A percentile compares a stretch with the other conserved stretches of the same genome.
Evolutionary conservation across 2,329 filamentous ascomycete species (phyloP).

Genomic region (Xylaria sp.): DNA sequence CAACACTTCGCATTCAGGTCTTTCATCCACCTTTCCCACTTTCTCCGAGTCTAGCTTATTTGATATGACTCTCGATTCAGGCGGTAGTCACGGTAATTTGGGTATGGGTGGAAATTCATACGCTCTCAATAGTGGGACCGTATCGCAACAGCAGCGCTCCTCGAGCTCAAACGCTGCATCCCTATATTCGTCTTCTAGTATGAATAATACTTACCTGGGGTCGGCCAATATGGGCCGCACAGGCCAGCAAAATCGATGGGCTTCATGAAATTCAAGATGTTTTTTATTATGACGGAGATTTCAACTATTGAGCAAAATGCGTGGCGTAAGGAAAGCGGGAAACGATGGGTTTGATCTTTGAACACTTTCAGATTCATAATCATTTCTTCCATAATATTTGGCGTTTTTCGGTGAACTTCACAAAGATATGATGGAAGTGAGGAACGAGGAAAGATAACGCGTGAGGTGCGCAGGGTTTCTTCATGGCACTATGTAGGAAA

Average conservation of each 20-base stretch:
- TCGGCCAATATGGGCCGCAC: constrained; percentile 43
- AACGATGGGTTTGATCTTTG: constrained; percentile 26
- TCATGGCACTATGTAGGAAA: background rate
- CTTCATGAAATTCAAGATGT: constrained; percentile 35
- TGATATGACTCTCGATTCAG: constrained; percentile 47
- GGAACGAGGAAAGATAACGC: constrained; percentile 21
- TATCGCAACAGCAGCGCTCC: constrained; percentile 45
- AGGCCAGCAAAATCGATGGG: constrained; percentile 46
- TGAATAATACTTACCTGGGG: constrained; percentile 44
- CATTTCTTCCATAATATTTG: constrained; percentile 30
- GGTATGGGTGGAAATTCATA: constrained; percentile 45
- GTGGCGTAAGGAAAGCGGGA: constrained; percentile 37
- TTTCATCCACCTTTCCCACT: constrained; percentile 43
- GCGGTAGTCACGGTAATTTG: constrained; percentile 40
- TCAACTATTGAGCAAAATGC: constrained; percentile 30
- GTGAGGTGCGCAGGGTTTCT: constrained; percentile 11
- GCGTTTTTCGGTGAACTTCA: constrained; percentile 32
- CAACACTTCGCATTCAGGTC: constrained; percentile 45
- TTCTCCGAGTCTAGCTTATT: constrained; percentile 47
- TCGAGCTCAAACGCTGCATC: constrained; percentile 42
- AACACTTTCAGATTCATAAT: constrained; percentile 28
- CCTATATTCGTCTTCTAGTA: constrained; percentile 44
- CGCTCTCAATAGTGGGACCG: constrained; percentile 39
- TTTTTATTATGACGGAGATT: constrained; percentile 26
- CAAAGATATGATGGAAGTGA: constrained; percentile 20